Evolutionary conservation across 768 basidiomycete species (phyloP).

Genomic region (Mycena belliarum): DNA sequence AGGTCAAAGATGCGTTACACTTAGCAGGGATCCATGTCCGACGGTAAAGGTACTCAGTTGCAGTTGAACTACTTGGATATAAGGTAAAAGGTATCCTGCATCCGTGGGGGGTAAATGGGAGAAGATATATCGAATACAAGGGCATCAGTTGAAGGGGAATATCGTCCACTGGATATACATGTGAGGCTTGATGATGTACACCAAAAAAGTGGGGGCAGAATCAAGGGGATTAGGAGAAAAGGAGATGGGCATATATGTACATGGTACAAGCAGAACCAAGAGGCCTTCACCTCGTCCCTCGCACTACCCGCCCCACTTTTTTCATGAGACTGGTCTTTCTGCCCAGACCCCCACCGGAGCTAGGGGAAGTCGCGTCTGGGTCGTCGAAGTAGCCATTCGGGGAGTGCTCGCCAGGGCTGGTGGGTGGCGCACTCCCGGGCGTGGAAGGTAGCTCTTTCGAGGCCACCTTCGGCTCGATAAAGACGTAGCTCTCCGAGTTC

Average conservation of each 20-base stretch:
- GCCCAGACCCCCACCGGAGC: conserved; percentile 52
- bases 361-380: conserved; percentile 26
- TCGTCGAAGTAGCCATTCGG: conserved; percentile 55
- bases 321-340: conserved; percentile 79
- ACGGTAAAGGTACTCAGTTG: conserved; percentile 17
- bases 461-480: conserved; percentile 55
- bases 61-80: conserved; percentile 31
- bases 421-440: conserved; percentile 35
- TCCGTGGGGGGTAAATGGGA: conserved; percentile 18
- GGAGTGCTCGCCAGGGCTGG: conserved; percentile 36
- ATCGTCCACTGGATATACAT: conserved; percentile 25
- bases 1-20: conserved; percentile 68
- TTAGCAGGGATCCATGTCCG: conserved; percentile 53
- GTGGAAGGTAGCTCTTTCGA: conserved; percentile 61
- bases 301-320: conserved; percentile 75
- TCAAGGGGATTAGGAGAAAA: conserved; percentile 21
- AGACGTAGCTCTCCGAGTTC: conserved; percentile 61
- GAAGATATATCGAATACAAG: conserved; percentile 13
- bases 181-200: conserved; percentile 14
- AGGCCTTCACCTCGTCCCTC: conserved; percentile 49
- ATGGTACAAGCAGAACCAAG: conserved; percentile 13
- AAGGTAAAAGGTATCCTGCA: conserved; percentile 24
- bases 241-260: conserved; percentile 11
- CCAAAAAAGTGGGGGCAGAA: conserved; percentile 19
- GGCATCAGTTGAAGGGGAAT: conserved; percentile 15